A percentile compares a stretch with the other conserved stretches of the same genome.
These are phyloP conservation scores for Microbotryum saponariae DNA, from an alignment of 1,284 basidiomycete species.

Conservation along the genomic window DNA sequence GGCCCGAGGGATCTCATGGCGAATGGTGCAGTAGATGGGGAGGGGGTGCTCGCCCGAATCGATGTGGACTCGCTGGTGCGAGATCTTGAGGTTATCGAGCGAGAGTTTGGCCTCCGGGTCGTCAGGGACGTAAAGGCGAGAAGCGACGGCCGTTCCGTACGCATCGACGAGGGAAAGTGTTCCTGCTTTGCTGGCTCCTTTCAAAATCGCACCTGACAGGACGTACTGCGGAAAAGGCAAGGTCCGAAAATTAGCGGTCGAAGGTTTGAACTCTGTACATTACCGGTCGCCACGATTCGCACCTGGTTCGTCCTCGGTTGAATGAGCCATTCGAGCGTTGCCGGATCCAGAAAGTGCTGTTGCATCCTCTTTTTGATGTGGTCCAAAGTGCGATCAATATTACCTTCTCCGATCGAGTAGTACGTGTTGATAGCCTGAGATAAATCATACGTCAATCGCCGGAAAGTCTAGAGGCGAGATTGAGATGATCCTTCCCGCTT, in stretches of 20 bases:
- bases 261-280: slow-evolving; percentile 29
- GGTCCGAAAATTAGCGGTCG: neutral
- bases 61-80: slow-evolving; percentile 40
- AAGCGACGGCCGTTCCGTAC: slow-evolving; percentile 45
- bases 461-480: neutral
- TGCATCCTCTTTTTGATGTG: slow-evolving; percentile 43
- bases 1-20: slow-evolving; percentile 38
- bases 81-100: slow-evolving; percentile 42
- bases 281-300: slow-evolving; percentile 39
- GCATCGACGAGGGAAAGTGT: slow-evolving; percentile 42
- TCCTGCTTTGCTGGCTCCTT: slow-evolving; percentile 40
- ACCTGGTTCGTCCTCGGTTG: slow-evolving; percentile 43
- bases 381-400: slow-evolving; percentile 26
- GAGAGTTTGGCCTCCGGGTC: slow-evolving; percentile 37
- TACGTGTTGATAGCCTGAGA: slow-evolving; percentile 44
- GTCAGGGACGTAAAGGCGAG: slow-evolving; percentile 43
- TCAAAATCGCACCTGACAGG: slow-evolving; percentile 43
- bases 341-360: slow-evolving; percentile 43
- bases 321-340: slow-evolving; percentile 42
- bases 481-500: too few relatives aligned
- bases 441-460: slow-evolving; percentile 28
- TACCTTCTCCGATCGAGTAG: slow-evolving; percentile 44
- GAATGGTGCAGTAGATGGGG: slow-evolving; percentile 45
- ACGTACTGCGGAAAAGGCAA: slow-evolving; percentile 29
- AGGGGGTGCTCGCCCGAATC: slow-evolving; percentile 42